Evolutionary conservation across 208 protist species (phyloP).

Genomic region (Sergeia podlipaevii): DNA sequence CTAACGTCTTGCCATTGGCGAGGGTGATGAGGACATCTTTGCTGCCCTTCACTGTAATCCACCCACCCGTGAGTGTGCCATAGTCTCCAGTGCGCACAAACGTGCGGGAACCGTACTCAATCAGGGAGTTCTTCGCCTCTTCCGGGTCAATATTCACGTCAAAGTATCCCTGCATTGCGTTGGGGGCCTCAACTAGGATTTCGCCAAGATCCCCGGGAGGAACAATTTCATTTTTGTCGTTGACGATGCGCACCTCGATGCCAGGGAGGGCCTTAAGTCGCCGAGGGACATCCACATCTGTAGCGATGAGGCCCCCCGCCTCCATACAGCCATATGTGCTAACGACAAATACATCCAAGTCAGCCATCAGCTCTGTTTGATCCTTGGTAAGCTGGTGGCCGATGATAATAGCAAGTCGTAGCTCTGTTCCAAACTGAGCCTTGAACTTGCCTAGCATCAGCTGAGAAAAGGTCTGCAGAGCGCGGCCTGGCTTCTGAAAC

Average conservation of each 20-base stretch:
- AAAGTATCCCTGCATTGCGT: conserved; percentile 92
- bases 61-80: conserved; percentile 78
- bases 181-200: conserved; percentile 80
- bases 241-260: conserved; percentile 87
- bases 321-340: conserved; percentile 89
- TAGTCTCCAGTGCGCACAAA: conserved; percentile 91
- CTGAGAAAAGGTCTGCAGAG: conserved; percentile 69
- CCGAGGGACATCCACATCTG: conserved; percentile 86
- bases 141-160: conserved; percentile 87
- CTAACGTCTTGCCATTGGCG: conserved; percentile 71
- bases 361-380: conserved; percentile 84
- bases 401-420: conserved; percentile 83
- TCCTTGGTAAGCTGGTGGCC: conserved; percentile 82
- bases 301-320: conserved; percentile 83
- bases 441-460: conserved; percentile 86
- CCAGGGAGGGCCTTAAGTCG: conserved; percentile 86
- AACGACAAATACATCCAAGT: conserved; percentile 88
- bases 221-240: conserved; percentile 90
- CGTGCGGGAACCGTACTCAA: conserved; percentile 84
- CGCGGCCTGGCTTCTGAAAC: conserved; percentile 76
- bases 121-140: conserved; percentile 80
- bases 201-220: conserved; percentile 84
- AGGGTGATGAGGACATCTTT: conserved; percentile 85
- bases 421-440: conserved; percentile 79
- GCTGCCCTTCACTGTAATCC: conserved; percentile 82